phyloP scores from a whole-genome alignment of 139 green algal species.

The Chlamydomonas applanata region DNA sequence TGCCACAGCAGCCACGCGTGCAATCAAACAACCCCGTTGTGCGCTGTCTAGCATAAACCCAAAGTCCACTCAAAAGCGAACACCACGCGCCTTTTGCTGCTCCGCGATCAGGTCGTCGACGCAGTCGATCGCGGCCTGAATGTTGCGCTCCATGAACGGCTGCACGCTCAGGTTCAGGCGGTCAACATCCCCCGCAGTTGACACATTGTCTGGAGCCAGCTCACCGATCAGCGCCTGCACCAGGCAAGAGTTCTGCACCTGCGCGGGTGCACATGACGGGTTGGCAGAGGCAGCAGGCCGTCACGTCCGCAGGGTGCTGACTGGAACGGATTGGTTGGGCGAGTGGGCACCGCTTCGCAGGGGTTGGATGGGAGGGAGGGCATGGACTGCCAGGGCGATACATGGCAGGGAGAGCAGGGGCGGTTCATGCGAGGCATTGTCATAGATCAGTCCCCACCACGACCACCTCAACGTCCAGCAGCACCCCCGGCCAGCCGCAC shows the following conservation, averaged over 20 bases:
- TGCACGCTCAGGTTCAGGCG: conserved; percentile 73
- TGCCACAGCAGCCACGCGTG: too few species aligned
- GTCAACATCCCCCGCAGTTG: conserved; percentile 64
- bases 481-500: too few species aligned
- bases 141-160: conserved; percentile 84
- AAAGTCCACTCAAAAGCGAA: too few species aligned
- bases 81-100: conserved; percentile 56
- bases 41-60: too few species aligned
- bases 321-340: too few species aligned
- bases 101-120: conserved; percentile 90
- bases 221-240: conserved; percentile 77
- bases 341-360: background rate
- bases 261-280: background rate
- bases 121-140: conserved; percentile 89
- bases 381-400: too few species aligned
- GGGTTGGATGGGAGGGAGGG: too few species aligned
- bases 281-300: background rate
- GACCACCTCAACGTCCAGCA: too few species aligned
- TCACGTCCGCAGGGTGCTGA: background rate
- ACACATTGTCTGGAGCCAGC: conserved; percentile 44
- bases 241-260: conserved; percentile 81
- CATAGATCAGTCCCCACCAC: too few species aligned
- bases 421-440: too few species aligned
- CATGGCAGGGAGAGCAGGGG: too few species aligned
- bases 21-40: too few species aligned